phyloP scores from a whole-genome alignment of 163 green algal genomes.

The Scenedesmus sp. region DNA sequence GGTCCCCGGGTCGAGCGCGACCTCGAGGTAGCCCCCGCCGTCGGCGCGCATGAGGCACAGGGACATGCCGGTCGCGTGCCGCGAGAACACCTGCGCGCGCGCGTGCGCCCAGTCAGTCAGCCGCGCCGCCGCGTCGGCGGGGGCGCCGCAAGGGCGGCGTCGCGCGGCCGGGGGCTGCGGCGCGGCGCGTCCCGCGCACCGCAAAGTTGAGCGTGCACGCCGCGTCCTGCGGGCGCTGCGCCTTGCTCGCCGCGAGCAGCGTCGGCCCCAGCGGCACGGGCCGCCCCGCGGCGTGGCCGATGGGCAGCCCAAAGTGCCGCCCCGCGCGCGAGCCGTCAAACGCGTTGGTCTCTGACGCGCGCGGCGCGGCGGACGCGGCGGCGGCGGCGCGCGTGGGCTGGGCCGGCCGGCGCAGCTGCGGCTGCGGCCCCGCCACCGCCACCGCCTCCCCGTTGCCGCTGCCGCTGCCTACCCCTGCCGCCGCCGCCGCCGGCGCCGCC shows the following conservation, averaged over 20 bases:
- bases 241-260: constrained; percentile 44
- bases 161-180: neutral
- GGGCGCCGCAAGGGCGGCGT: too few species aligned
- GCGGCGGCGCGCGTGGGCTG: too few species aligned
- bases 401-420: constrained; percentile 21
- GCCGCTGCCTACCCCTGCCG: neutral
- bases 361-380: constrained; percentile 15
- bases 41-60: constrained; percentile 63
- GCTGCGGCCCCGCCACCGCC: neutral
- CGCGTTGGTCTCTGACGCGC: neutral
- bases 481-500: too few species aligned
- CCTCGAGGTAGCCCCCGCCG: constrained; percentile 51
- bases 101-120: neutral
- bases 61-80: constrained; percentile 61
- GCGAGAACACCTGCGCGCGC: constrained; percentile 54
- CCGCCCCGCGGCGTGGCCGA: constrained; percentile 57
- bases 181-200: constrained; percentile 37
- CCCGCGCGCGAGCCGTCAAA: constrained; percentile 45
- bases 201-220: constrained; percentile 61
- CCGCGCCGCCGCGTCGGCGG: too few species aligned
- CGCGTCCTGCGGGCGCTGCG: constrained; percentile 17
- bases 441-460: constrained; percentile 20
- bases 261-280: constrained; percentile 50
- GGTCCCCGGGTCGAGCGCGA: constrained; percentile 62
- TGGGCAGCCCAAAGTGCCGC: constrained; percentile 60